phyloP scores from a whole-genome alignment of 108 stramenopile species.

The Mediolabrus comicus region DNA sequence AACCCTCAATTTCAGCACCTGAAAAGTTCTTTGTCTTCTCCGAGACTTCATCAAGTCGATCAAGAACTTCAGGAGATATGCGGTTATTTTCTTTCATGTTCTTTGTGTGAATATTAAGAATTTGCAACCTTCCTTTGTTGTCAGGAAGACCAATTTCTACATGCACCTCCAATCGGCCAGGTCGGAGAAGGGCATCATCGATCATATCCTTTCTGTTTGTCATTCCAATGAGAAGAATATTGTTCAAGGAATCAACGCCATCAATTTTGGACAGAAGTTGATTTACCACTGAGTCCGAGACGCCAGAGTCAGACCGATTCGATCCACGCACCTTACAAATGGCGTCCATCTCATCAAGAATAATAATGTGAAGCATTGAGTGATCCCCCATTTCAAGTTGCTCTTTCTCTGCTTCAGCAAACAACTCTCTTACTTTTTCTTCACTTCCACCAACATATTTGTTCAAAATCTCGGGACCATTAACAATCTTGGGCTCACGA shows the following conservation, averaged over 20 bases:
- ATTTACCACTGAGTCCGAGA: conserved; percentile 98
- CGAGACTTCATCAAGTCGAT: conserved; percentile 76
- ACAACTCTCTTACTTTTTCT: conserved; percentile 96
- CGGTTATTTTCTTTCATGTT: conserved; percentile 89
- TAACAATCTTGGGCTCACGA: conserved; percentile 98
- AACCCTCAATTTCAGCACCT: conserved; percentile 98
- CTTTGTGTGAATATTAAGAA: conserved; percentile 94
- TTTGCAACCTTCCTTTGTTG: conserved; percentile 91
- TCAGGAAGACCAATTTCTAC: conserved; percentile 98
- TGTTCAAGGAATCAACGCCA: conserved; percentile 98
- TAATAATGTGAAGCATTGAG: conserved; percentile 97
- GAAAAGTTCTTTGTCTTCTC: conserved; percentile 96
- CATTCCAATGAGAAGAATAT: conserved; percentile 99
- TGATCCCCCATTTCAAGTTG: conserved; percentile 93
- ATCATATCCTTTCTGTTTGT: conserved; percentile 99
- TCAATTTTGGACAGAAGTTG: conserved; percentile 99
- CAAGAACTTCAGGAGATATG: conserved; percentile 79
- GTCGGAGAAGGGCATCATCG: conserved; percentile 97
- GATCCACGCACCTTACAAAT: conserved; percentile 96
- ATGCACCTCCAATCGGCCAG: conserved; percentile 98
- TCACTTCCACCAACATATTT: conserved; percentile 97
- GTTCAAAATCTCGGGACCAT: conserved; percentile 97
- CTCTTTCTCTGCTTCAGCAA: conserved; percentile 93
- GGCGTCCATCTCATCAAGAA: conserved; percentile 99
- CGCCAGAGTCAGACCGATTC: conserved; percentile 92